Conservation (phyloP, 352 stramenopile genomes). For the Phytophthora kernoviae region DNA sequence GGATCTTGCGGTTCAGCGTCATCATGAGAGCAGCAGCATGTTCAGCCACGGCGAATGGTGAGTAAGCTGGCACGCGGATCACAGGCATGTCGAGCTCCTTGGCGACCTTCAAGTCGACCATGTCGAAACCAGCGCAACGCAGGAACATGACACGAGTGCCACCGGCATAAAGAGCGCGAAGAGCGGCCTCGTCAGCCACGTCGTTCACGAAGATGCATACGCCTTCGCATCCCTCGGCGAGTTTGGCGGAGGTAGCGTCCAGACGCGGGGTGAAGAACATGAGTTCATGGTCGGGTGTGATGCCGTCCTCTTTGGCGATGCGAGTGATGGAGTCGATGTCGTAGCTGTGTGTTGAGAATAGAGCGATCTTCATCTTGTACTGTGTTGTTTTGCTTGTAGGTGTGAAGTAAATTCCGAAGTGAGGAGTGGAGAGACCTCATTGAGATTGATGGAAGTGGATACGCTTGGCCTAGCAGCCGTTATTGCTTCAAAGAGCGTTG, state of each 20-base stretch:
- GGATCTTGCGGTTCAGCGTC: slow-evolving; percentile 83
- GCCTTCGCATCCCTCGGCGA: slow-evolving; percentile 61
- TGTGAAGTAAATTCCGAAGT: slow-evolving; percentile 34
- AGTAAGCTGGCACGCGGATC: slow-evolving; percentile 76
- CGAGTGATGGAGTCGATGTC: slow-evolving; percentile 66
- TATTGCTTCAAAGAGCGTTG: slow-evolving; percentile 26
- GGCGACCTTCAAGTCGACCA: slow-evolving; percentile 66
- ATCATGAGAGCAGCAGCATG: slow-evolving; percentile 79
- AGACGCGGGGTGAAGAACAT: slow-evolving; percentile 63
- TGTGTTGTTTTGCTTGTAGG: no score
- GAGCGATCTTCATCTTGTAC: slow-evolving; percentile 72
- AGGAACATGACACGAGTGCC: slow-evolving; percentile 76
- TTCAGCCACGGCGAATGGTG: slow-evolving; percentile 80
- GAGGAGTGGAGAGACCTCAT: slow-evolving; percentile 12
- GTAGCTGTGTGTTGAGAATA: slow-evolving; percentile 80
- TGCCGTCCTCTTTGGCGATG: slow-evolving; percentile 42
- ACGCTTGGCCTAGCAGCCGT: no score
- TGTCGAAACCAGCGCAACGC: slow-evolving; percentile 83
- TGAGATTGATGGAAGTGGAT: not conserved
- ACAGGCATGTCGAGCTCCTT: slow-evolving; percentile 68
- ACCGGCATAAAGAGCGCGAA: slow-evolving; percentile 51
- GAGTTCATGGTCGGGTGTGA: slow-evolving; percentile 56
- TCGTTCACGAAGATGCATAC: slow-evolving; percentile 91
- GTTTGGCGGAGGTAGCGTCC: slow-evolving; percentile 47
- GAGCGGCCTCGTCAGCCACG: slow-evolving; percentile 56